Conservation (phyloP, 2,329 filamentous ascomycete genomes). For the Cyclaneusma minus region DNA sequence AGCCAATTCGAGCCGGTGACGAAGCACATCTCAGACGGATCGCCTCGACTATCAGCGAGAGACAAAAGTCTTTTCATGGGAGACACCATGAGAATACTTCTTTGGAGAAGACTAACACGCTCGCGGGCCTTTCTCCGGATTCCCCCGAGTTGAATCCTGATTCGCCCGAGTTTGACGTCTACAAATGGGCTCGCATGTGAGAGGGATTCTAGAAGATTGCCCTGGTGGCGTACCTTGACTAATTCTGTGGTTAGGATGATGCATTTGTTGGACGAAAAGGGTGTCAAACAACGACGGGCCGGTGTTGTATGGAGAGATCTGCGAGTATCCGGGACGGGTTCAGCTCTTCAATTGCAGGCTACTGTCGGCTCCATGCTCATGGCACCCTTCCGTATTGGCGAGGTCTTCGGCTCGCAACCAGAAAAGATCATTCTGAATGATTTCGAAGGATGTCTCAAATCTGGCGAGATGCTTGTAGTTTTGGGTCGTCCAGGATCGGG, state of each 20-base stretch:
- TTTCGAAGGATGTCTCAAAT: slow-evolving; percentile 48
- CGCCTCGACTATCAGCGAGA: too few species aligned
- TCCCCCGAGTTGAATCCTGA: slow-evolving; percentile 35
- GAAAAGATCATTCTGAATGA: slow-evolving; percentile 44
- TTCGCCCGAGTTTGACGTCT: slow-evolving; percentile 33
- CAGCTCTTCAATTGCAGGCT: slow-evolving; percentile 51
- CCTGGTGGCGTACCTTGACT: too few species aligned
- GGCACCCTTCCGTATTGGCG: slow-evolving; percentile 38
- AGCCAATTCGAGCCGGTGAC: too few species aligned
- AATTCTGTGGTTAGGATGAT: slow-evolving; percentile 21
- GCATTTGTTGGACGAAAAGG: slow-evolving; percentile 35
- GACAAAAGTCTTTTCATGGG: too few species aligned
- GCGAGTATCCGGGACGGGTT: slow-evolving; percentile 49
- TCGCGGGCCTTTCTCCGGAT: too few species aligned
- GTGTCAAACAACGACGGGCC: slow-evolving; percentile 34
- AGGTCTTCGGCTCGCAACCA: slow-evolving; percentile 34
- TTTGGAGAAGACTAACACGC: too few species aligned
- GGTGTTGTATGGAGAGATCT: slow-evolving; percentile 51
- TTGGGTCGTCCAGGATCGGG: slow-evolving; percentile 51
- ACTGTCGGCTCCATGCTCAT: slow-evolving; percentile 45
- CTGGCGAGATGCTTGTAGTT: slow-evolving; percentile 53
- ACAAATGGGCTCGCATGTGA: slow-evolving; percentile 31
- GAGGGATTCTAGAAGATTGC: too few species aligned
- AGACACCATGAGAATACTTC: too few species aligned
- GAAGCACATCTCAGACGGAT: too few species aligned